A percentile compares a stretch with the other conserved stretches of the same genome.
Evolutionary conservation across 2,329 filamentous ascomycete genomes (phyloP).

Genomic region (Emmonsia crescens): DNA sequence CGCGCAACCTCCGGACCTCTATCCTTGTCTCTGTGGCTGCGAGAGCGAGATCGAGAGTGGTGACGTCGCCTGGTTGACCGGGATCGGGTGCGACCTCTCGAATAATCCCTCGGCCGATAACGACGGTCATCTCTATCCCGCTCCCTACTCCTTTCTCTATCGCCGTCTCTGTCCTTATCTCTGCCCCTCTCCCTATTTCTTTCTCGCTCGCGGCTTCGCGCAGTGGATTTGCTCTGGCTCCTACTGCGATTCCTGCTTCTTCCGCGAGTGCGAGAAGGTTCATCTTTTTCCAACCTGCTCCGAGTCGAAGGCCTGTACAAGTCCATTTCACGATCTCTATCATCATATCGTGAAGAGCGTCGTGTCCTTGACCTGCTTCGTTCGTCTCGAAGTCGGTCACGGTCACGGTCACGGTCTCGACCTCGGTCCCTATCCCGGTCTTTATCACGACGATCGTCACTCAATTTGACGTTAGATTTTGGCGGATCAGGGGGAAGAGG

Average conservation of each 20-base stretch:
- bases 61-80: slow-evolving; percentile 11
- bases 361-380: slow-evolving; percentile 17
- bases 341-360: slow-evolving; percentile 16
- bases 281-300: slow-evolving; percentile 18
- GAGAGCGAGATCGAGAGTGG: slow-evolving; percentile 14
- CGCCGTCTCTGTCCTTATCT: slow-evolving; percentile 18
- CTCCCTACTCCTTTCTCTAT: slow-evolving; percentile 16
- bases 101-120: slow-evolving; percentile 15
- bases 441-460: slow-evolving; percentile 5
- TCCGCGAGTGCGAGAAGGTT: slow-evolving; percentile 22
- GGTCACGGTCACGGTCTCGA: slow-evolving; percentile 18
- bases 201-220: slow-evolving; percentile 13
- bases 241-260: slow-evolving; percentile 25
- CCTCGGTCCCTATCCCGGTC: slow-evolving; percentile 19
- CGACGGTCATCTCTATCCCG: slow-evolving; percentile 13
- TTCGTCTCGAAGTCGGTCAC: slow-evolving; percentile 19
- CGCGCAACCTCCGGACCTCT: slow-evolving; percentile 6
- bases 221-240: slow-evolving; percentile 22
- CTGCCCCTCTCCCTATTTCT: slow-evolving; percentile 14
- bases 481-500: background rate
- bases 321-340: slow-evolving; percentile 12
- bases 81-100: slow-evolving; percentile 12
- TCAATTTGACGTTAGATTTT: background rate
- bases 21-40: slow-evolving; percentile 13
- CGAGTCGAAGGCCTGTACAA: slow-evolving; percentile 12